Percentiles rank a stretch among this genome's conserved stretches.
Conservation (phyloP, 495 filamentous ascomycete genomes). For the Tuber umbilicatum region DNA sequence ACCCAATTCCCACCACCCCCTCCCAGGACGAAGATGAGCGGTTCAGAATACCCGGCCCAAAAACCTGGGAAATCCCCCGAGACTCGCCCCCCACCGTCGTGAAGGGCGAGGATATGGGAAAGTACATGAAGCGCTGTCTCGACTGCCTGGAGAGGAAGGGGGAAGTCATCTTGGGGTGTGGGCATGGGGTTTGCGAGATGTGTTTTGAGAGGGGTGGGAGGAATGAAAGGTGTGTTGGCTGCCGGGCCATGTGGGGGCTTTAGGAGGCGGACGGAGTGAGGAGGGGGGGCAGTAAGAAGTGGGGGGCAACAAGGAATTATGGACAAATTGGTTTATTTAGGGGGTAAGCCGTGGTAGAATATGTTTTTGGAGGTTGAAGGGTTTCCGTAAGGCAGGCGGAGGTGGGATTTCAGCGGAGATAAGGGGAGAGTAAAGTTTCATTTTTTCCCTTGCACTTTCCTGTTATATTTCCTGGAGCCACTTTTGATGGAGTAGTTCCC, state of each 20-base stretch:
- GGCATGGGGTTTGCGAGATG: not conserved
- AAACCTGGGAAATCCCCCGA: not conserved
- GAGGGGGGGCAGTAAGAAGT: not conserved
- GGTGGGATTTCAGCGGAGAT: not conserved
- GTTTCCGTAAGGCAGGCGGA: not conserved
- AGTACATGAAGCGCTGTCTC: not conserved
- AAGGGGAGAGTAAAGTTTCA: not conserved
- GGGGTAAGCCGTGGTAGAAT: not conserved
- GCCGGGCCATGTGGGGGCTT: not conserved
- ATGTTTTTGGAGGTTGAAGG: not conserved
- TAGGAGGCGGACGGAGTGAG: not conserved
- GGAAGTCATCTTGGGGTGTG: not conserved
- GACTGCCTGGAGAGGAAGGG: slow-evolving; percentile 3
- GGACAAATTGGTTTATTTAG: not conserved
- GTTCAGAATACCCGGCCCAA: not conserved
- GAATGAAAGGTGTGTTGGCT: not conserved
- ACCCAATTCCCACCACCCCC: not conserved
- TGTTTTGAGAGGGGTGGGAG: not conserved
- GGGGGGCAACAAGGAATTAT: not conserved
- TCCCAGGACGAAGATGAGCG: not conserved
- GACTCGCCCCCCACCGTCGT: not conserved
- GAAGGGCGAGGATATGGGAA: not conserved
- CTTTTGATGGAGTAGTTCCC: no score
- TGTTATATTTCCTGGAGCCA: not conserved
- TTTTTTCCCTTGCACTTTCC: not conserved